These are phyloP conservation scores for Lasiodiplodia hormozganensis DNA, from an alignment of 2,329 filamentous ascomycete species.

Conservation along the genomic window DNA sequence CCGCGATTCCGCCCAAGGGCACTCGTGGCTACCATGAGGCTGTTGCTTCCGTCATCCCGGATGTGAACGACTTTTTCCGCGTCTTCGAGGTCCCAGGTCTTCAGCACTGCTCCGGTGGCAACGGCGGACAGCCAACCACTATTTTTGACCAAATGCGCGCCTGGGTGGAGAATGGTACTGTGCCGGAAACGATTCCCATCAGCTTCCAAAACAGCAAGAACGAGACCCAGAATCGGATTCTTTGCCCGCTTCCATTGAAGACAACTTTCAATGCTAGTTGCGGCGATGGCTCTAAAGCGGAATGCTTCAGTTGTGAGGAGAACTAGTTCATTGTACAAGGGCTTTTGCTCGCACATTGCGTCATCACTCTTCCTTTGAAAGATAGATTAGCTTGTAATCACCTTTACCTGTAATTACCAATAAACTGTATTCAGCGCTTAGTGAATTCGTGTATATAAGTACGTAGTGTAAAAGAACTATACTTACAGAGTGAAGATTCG, in stretches of 20 bases:
- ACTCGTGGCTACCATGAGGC: conserved; percentile 37
- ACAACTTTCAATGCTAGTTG: conserved; percentile 9
- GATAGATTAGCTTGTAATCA: no score
- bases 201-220: conserved; percentile 31
- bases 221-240: conserved; percentile 26
- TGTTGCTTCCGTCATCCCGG: conserved; percentile 36
- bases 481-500: no score
- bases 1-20: conserved; percentile 38
- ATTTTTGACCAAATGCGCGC: conserved; percentile 36
- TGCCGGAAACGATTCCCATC: conserved; percentile 35
- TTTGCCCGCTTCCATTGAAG: conserved; percentile 35
- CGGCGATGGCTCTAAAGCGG: background rate
- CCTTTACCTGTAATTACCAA: no score
- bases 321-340: background rate
- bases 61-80: conserved; percentile 40
- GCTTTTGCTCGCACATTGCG: no score
- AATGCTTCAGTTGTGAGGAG: background rate
- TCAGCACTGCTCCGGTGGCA: conserved; percentile 36
- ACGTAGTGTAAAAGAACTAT: no score
- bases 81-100: conserved; percentile 43
- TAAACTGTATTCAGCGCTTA: no score
- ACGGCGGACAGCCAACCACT: conserved; percentile 35
- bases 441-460: no score
- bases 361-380: no score
- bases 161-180: conserved; percentile 40